phyloP scores from a whole-genome alignment of 2,329 filamentous ascomycete genomes.

The Simplicillium sp. region DNA sequence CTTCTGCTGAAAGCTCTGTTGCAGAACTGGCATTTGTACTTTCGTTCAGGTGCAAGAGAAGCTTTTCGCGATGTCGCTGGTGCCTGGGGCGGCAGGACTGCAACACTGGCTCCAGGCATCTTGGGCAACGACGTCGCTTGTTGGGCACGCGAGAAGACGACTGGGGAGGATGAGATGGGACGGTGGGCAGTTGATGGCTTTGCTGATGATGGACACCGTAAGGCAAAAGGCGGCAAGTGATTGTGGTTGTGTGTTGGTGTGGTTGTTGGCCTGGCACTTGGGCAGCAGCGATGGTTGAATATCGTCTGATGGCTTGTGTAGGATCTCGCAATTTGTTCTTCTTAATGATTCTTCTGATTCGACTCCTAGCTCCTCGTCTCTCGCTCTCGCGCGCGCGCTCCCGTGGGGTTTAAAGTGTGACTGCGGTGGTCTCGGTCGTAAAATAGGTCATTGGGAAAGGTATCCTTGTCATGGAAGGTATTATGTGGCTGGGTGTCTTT shows the following conservation, averaged over 20 bases:
- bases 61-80: slow-evolving; percentile 69
- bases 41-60: slow-evolving; percentile 77
- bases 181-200: not conserved
- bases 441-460: slow-evolving; percentile 42
- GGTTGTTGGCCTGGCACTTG: not conserved
- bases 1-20: slow-evolving; percentile 94
- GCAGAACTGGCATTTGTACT: slow-evolving; percentile 99
- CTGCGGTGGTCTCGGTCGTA: slow-evolving; percentile 40
- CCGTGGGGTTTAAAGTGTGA: slow-evolving; percentile 65
- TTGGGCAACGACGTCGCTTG: slow-evolving; percentile 26
- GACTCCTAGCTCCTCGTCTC: slow-evolving; percentile 30
- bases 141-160: slow-evolving; percentile 10
- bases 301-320: slow-evolving; percentile 29
- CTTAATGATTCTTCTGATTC: slow-evolving; percentile 19
- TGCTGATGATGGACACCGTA: too few species aligned
- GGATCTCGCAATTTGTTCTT: slow-evolving; percentile 9
- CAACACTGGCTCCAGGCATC: slow-evolving; percentile 65
- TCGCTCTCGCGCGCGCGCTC: slow-evolving; percentile 49
- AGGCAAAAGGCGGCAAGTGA: too few species aligned
- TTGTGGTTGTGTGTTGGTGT: not conserved
- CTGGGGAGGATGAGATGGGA: too few species aligned
- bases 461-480: slow-evolving; percentile 32
- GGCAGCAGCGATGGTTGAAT: slow-evolving; percentile 46
- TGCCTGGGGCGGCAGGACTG: slow-evolving; percentile 52
- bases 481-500: slow-evolving; percentile 16